Evolutionary conservation across 1,284 basidiomycete genomes (phyloP).

Genomic region (Testicularia cyperi): DNA sequence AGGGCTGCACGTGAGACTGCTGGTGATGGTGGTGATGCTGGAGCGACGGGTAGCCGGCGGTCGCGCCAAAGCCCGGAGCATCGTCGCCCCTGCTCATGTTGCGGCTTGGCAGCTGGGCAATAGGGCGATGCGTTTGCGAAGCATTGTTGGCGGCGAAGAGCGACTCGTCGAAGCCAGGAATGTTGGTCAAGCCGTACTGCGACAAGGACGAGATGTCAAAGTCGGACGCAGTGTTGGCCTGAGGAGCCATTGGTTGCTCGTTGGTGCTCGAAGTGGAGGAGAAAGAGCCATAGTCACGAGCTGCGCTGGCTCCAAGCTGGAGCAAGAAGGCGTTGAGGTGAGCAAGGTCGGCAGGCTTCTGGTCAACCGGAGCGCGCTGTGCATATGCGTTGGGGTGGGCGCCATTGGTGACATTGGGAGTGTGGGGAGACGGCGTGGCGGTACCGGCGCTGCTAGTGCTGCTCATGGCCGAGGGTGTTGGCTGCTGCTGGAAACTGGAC

Average conservation of each 20-base stretch:
- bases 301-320: conserved; percentile 56
- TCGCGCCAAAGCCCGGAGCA: neutral
- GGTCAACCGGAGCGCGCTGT: conserved; percentile 62
- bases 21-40: conserved; percentile 3
- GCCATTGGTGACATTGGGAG: no score
- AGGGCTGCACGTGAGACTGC: conserved; percentile 6
- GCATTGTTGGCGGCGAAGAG: conserved; percentile 3
- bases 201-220: conserved; percentile 46
- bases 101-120: conserved; percentile 45
- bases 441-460: no score
- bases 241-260: conserved; percentile 1
- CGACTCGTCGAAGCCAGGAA: conserved; percentile 52
- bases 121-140: conserved; percentile 14
- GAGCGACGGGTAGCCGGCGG: conserved; percentile 4
- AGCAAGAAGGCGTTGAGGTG: conserved; percentile 58
- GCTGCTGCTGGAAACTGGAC: conserved; percentile 22
- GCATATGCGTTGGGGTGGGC: neutral
- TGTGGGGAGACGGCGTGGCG: no score
- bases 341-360: conserved; percentile 58
- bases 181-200: conserved; percentile 45
- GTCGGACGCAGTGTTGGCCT: conserved; percentile 1
- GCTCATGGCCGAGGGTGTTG: no score
- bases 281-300: conserved; percentile 31
- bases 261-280: conserved; percentile 5
- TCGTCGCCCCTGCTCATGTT: no score